phyloP scores from a whole-genome alignment of 163 green algal species.

The Prototheca stagnorum region DNA sequence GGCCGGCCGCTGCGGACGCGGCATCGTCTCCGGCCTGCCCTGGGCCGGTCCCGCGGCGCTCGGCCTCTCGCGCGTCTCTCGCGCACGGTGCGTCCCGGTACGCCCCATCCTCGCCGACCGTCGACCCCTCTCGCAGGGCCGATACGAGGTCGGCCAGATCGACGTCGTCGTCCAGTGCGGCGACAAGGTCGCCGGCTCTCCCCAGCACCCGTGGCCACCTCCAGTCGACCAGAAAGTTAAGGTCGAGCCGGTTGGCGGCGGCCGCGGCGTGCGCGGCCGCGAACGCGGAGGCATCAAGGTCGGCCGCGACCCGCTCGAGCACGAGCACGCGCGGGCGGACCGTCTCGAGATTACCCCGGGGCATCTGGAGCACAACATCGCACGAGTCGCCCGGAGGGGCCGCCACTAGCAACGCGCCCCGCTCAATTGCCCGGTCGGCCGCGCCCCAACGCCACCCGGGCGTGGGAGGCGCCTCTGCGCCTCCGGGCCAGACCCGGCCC shows the following conservation, averaged over 20 bases:
- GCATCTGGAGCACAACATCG: conserved; percentile 63
- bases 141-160: conserved; percentile 69
- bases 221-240: conserved; percentile 81
- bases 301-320: conserved; percentile 21
- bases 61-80: not conserved
- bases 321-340: conserved; percentile 62
- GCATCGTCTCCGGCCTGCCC: not conserved
- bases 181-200: conserved; percentile 27
- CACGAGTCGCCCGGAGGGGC: conserved; percentile 16
- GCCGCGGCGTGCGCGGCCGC: conserved; percentile 39
- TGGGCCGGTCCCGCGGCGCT: not conserved
- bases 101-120: conserved; percentile 28
- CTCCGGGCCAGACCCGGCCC: too few species aligned
- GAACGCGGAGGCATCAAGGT: conserved; percentile 13
- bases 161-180: conserved; percentile 25
- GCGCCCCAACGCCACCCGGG: too few species aligned
- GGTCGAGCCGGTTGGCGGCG: conserved; percentile 57
- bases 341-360: conserved; percentile 80
- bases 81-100: conserved; percentile 39
- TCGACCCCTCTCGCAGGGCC: conserved; percentile 33
- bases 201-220: conserved; percentile 43
- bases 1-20: too few species aligned
- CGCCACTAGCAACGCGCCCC: conserved; percentile 35
- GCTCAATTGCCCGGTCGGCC: conserved; percentile 36
- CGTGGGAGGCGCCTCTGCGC: too few species aligned